Base-by-base conservation (phyloP, 345 rosid genomes). In the Linum usitatissimum region DNA sequence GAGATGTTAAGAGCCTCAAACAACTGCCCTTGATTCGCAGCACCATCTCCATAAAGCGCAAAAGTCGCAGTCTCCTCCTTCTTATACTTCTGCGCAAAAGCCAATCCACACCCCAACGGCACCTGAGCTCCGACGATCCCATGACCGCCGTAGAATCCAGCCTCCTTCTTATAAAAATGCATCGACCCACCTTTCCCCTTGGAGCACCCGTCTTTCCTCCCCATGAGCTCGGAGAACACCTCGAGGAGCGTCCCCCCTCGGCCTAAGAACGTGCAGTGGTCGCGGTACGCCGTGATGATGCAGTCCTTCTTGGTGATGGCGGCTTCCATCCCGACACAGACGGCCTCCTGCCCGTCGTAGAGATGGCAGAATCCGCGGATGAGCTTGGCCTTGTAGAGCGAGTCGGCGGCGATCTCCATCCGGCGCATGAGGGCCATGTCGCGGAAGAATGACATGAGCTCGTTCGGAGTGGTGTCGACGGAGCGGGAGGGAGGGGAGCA, bases 81-180 rank as follows among this genome's bases (percentile, higher is more conserved):
- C 0, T 60, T 60, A 61, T 93, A 93, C 81, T 90, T 93, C 77
- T 90, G 99, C 3, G 91, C 99, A n/a, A 93, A 90, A 14, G 99
- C 96, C 71, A 93, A 68, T n/a, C 99, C 99, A 71, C 88, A 79
- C 0, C 99, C 99, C 60, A 93, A 56, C 0, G 99, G 99, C 69
- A 93, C 70, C 73, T 93, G 99, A 59, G 99, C 99, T 19, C 99
- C 97, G 9, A 93, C 99, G 60, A 93, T 93, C 30, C 99, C 99
- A 64, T 92, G 99, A 0, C 98, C 97, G 20, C 99, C 99, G 15
- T 82, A 92, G 53, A 92, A 93, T 18, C 82, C 76, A 0, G 87
- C 70, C 0, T 87, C 91, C 81, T 93, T 92, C 87, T 83, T 86
- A 62, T 93, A 93, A 53, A 93, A 87, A 73, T 93, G 97, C 99